Evolutionary conservation across 73 alveolate genomes (phyloP).

Genomic region (Tetrahymena thermophila): DNA sequence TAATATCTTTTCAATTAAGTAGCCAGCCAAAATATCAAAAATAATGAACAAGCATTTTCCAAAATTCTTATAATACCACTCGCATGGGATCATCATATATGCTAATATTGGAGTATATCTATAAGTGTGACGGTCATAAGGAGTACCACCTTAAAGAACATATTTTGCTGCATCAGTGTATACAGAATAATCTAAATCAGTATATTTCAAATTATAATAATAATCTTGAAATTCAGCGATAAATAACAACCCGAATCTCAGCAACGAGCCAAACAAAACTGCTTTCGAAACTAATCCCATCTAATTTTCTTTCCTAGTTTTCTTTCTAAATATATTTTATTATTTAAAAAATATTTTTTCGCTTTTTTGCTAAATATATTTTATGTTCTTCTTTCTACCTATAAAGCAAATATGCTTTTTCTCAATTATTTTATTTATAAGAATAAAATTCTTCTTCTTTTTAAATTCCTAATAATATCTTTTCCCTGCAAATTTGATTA

Average conservation of each 20-base stretch:
- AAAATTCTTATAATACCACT: conserved; percentile 5
- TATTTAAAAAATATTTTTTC: background rate
- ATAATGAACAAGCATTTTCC: conserved; percentile 54
- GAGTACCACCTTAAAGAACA: conserved; percentile 86
- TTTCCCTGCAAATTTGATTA: too few relatives aligned
- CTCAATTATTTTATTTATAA: too few relatives aligned
- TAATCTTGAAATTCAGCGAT: conserved; percentile 34
- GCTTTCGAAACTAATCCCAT: background rate
- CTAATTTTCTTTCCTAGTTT: too few relatives aligned
- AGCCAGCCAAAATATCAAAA: conserved; percentile 66
- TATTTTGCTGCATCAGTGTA: conserved; percentile 91
- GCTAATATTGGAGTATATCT: conserved; percentile 95
- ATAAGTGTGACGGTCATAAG: conserved; percentile 92
- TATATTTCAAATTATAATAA: conserved; percentile 64
- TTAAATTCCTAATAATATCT: too few relatives aligned
- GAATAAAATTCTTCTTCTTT: too few relatives aligned
- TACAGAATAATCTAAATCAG: conserved; percentile 96
- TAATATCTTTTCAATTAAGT: conserved; percentile 57
- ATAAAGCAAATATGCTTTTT: background rate
- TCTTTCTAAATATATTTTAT: background rate
- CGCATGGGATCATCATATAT: conserved; percentile 42
- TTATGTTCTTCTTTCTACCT: too few relatives aligned
- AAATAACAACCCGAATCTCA: conserved; percentile 26
- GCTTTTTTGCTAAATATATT: background rate
- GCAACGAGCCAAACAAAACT: conserved; percentile 15